Base-by-base conservation (phyloP, 2,329 filamentous ascomycete species). In the Coniella vitis region DNA sequence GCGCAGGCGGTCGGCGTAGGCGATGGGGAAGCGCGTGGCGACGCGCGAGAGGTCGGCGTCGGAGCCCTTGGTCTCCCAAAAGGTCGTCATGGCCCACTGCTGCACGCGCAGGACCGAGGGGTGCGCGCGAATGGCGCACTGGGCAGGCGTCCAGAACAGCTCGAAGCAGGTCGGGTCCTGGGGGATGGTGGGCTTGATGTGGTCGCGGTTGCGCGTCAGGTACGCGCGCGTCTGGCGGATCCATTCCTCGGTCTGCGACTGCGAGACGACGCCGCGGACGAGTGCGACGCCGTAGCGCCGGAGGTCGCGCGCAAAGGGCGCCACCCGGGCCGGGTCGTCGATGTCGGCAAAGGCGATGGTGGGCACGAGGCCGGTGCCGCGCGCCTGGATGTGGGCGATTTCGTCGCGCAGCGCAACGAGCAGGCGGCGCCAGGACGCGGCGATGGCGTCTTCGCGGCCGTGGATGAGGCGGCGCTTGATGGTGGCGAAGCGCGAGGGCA, bases 91-190 rank as follows among this genome's bases (percentile, higher is more conserved):
- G 61, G 84, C 75, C 59, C 84, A 87, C 32, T 73, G 70, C 66
- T 87, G 83, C 1, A 83, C 74, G 34, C 68, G 68, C 36, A 87
- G 69, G 52, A 87, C 73, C 55, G 78, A 74, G 3, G 81, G 78
- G 56, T 87, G 80, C 0, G 80, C 78, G 20, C 84, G 77, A n/a
- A 82, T 80, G 57, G 78, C 75, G 47, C 84, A 75, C 65, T 87
- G 84, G 1, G 82, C 77, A 0, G 82, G 82, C 4, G 83, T 83
- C 84, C 83, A 87, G 67, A 86, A 87, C 58, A 86, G 76, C 63
- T 87, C 83, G 64, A 83, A 86, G 45, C 85, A 86, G 1, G 83
- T 79, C 4, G 83, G 83, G 36, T 83, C 79, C 56, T 81, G 76
- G 0, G 73, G 69, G 0, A 76, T 75, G 22, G 81, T 82, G 41